Conservation (phyloP, 768 basidiomycete species). For the Agaricus blazei region DNA sequence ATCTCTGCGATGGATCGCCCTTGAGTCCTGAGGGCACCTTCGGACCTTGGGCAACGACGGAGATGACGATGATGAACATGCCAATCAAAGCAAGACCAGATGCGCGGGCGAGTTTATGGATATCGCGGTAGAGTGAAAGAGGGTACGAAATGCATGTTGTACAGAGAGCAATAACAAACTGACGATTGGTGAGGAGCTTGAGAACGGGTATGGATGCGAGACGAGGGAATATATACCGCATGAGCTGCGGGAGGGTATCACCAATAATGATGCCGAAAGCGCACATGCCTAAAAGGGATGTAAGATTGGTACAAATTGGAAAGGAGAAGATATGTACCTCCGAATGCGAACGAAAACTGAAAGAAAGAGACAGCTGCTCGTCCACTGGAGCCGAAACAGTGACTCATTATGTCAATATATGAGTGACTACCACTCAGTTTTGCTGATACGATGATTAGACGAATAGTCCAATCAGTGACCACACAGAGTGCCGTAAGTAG, state of each 20-base stretch:
- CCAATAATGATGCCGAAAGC: slow-evolving; percentile 98
- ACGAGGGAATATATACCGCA: slow-evolving; percentile 78
- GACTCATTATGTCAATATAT: slow-evolving; percentile 93
- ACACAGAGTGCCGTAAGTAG: slow-evolving; percentile 75
- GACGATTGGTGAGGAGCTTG: slow-evolving; percentile 74
- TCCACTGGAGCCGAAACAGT: slow-evolving; percentile 88
- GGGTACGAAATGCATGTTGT: slow-evolving; percentile 91
- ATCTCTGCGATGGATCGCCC: slow-evolving; percentile 71
- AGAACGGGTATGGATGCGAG: slow-evolving; percentile 66
- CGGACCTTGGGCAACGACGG: slow-evolving; percentile 80
- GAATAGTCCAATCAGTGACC: slow-evolving; percentile 97
- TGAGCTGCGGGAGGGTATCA: slow-evolving; percentile 94
- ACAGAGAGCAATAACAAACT: slow-evolving; percentile 85
- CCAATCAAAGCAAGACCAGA: slow-evolving; percentile 87
- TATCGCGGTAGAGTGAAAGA: slow-evolving; percentile 92
- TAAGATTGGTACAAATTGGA: neutral
- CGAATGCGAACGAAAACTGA: slow-evolving; percentile 97
- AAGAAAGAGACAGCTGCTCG: slow-evolving; percentile 93
- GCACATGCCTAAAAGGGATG: slow-evolving; percentile 70
- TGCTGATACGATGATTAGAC: slow-evolving; percentile 91
- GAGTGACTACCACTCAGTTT: slow-evolving; percentile 91
- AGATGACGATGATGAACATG: slow-evolving; percentile 89
- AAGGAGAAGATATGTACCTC: slow-evolving; percentile 47
- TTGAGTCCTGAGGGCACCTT: slow-evolving; percentile 67
- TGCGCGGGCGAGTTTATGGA: slow-evolving; percentile 92